phyloP scores from a whole-genome alignment of 176 grass and related monocot genomes.

The Oryza glaberrima region DNA sequence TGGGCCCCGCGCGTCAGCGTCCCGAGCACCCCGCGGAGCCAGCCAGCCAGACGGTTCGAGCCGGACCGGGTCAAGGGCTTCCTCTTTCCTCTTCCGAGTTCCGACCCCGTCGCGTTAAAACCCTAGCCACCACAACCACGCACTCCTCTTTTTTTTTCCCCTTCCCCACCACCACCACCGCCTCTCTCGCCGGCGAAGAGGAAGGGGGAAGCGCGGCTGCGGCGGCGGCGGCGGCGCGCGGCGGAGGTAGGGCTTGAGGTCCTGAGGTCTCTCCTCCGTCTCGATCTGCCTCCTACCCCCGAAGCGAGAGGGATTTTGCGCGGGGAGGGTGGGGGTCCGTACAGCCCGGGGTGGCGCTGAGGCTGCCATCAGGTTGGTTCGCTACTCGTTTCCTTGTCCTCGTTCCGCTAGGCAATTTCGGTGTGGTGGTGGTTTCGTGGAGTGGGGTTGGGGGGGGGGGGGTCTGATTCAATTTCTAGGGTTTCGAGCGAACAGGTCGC shows the following conservation, averaged over 20 bases:
- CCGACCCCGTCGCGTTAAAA: slow-evolving; percentile 20
- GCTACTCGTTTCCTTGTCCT: background rate
- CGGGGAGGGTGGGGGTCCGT: background rate
- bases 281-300: background rate
- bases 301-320: background rate
- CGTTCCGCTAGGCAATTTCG: background rate
- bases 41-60: background rate
- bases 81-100: background rate
- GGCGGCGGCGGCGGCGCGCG: background rate
- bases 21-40: no score
- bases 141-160: background rate
- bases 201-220: no score
- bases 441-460: no score
- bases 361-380: slow-evolving; percentile 32
- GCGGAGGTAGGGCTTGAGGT: background rate
- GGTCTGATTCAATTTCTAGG: background rate
- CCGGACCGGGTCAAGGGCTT: background rate
- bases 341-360: background rate
- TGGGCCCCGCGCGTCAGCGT: no score
- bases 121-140: background rate
- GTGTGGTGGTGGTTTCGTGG: background rate
- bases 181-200: slow-evolving; percentile 23
- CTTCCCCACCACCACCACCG: background rate
- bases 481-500: background rate
- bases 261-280: background rate